Conservation (phyloP, 805 yeast genomes). For the Ogataea naganishii region DNA sequence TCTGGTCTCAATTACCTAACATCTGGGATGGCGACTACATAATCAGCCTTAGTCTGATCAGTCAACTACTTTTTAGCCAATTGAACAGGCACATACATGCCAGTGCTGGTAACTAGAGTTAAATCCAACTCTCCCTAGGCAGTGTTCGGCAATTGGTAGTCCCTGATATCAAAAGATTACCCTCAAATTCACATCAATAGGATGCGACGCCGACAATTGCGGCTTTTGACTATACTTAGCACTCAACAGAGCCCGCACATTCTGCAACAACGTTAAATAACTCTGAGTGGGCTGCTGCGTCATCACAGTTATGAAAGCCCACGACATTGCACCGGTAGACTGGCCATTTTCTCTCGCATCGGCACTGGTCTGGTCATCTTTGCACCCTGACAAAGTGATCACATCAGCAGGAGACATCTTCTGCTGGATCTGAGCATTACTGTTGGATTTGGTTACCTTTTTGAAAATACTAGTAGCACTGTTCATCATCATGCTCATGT, state of each 20-base stretch:
- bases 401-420: slow-evolving; percentile 75
- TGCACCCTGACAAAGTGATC: slow-evolving; percentile 70
- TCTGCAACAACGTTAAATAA: slow-evolving; percentile 59
- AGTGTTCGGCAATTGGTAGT: too few species aligned
- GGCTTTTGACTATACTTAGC: slow-evolving; percentile 75
- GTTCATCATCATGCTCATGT: slow-evolving; percentile 32
- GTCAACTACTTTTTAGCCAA: too few species aligned
- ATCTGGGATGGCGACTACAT: too few species aligned
- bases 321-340: slow-evolving; percentile 81
- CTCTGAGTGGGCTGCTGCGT: slow-evolving; percentile 54
- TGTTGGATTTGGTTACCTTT: slow-evolving; percentile 24
- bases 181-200: slow-evolving; percentile 49
- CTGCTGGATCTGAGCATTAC: slow-evolving; percentile 35
- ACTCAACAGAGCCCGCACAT: slow-evolving; percentile 54
- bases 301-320: slow-evolving; percentile 64
- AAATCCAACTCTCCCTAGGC: too few species aligned
- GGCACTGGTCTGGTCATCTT: slow-evolving; percentile 77
- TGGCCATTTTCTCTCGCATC: slow-evolving; percentile 67
- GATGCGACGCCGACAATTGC: slow-evolving; percentile 73
- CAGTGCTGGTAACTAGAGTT: too few species aligned
- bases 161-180: slow-evolving; percentile 25
- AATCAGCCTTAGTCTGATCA: too few species aligned
- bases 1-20: too few species aligned
- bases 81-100: too few species aligned
- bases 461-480: slow-evolving; percentile 28